Evolutionary conservation across 495 filamentous ascomycete genomes (phyloP), one percentile per base, ranked within the genome.

Genomic region (Sporormia fimetaria): DNA sequence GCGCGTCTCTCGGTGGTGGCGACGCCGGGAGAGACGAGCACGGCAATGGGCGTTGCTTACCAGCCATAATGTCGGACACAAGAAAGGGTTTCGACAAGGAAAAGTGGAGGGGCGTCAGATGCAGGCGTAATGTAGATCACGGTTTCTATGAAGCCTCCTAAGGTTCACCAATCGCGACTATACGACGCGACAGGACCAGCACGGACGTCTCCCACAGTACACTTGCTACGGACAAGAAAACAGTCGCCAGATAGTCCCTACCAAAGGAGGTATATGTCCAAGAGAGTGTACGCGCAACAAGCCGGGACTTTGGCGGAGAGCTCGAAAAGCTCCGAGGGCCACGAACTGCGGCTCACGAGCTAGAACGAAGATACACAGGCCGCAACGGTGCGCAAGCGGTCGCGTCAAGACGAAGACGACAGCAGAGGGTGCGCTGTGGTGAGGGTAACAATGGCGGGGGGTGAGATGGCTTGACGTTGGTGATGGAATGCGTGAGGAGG

Each of bases 21-120:
- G n/a, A 9, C 6, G 8, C 7, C 10, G 9, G 16, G 9, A 14
- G n/a, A 14, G 8, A 24, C 8, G 9, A 12, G 29, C 42, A 25
- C 33, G 21, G 18, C n/a, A 24, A 37, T 26, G 27, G 34, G 23
- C 20, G 34, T 12, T 51, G 58, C 60, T 63, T 61, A 63, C 60
- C 60, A 48, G 60, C 52, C 60, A 63, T 63, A 42, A 16, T 53
- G 43, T 8, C 15, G 22, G 31, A 33, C 29, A 42, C 36, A 41
- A 35, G 23, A n/a, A n/a, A n/a, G n/a, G n/a, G n/a, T n/a, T n/a
- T n/a, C n/a, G n/a, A n/a, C n/a, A n/a, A n/a, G n/a, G n/a, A n/a
- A n/a, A 15, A 42, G 27, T 20, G 28, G 29, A 32, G 21, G 31
- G 37, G 52, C 8, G 37, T 47, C 33, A 39, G 25, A 24, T n/a